phyloP scores from a whole-genome alignment of 805 yeast genomes.

The Kurtzmaniella fragi region DNA sequence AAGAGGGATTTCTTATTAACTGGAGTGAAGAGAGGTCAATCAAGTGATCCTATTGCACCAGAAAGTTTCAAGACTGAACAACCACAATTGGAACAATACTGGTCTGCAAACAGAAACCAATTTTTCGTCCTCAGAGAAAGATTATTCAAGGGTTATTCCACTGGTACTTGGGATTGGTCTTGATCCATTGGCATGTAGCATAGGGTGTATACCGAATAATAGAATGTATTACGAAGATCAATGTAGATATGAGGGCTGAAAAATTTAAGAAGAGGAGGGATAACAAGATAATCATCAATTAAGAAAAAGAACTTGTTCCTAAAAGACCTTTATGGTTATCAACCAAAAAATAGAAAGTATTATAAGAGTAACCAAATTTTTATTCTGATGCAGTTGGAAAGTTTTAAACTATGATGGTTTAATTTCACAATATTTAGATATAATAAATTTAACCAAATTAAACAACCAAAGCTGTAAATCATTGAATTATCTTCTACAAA shows the following conservation, averaged over 20 bases:
- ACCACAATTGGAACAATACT: constrained; percentile 31
- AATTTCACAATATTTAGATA: not conserved
- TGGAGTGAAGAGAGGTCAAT: constrained; percentile 67
- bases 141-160: constrained; percentile 41
- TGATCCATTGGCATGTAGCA: constrained; percentile 5
- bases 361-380: no score
- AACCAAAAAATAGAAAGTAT: no score
- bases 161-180: constrained; percentile 41
- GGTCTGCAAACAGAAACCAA: constrained; percentile 44
- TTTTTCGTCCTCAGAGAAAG: constrained; percentile 43
- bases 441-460: no score
- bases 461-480: not conserved
- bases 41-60: constrained; percentile 63
- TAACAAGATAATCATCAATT: not conserved
- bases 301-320: no score
- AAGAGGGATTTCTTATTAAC: constrained; percentile 76
- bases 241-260: not conserved
- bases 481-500: not conserved
- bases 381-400: no score
- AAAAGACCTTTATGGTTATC: no score
- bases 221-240: not conserved
- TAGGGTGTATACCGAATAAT: not conserved
- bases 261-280: not conserved
- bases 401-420: no score
- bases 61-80: constrained; percentile 63